Evolutionary conservation across 495 filamentous ascomycete species (phyloP), one percentile per base, ranked within the genome.

Genomic region (Penicillium bovifimosum): DNA sequence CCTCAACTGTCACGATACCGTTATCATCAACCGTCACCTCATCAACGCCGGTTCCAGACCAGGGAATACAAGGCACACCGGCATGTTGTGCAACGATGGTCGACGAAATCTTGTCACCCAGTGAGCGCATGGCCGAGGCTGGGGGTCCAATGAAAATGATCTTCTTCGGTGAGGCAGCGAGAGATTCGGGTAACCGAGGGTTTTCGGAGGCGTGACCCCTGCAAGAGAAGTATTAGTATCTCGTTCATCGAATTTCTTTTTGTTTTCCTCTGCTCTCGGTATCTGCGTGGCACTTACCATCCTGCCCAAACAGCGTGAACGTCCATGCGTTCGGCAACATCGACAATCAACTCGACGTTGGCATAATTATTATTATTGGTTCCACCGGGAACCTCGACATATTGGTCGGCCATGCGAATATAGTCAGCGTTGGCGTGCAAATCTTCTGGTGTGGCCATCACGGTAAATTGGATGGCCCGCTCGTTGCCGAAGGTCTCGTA

Each of bases 331-430:
- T 99, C 93, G n/a, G 93, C 93, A 66, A 99, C 82, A 77, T 99
- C 93, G 52, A 99, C 93, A 69, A 99, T 97, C 61, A 99, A 78
- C 76, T 99, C 93, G 41, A 99, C 93, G 73, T 99, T 99, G 67
- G 93, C 93, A 69, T 99, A 99, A 75, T 99, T 99, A 83, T 99
- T 96, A 79, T 99, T 99, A 76, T 99, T 99, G 40, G 95, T 99
- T 62, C 93, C 93, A 60, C 93, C 93, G n/a, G 93, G 93, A 42
- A 90, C 84, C 76, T 99, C 93, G 54, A 97, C 93, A 67, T 99
- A 99, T 80, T 96, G 88, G 69, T 99, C 93, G 2, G 93, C 93
- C 95, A 99, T 96, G 59, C 93, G 82, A 67, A 99, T 99, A 70
- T 99, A 99, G 74, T 99, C 93, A 44, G 93, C 95, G 70, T 99